Percentiles rank a stretch among this genome's conserved stretches.
Conservation (phyloP, 2,329 filamentous ascomycete genomes). For the Sporothrix mexicana region DNA sequence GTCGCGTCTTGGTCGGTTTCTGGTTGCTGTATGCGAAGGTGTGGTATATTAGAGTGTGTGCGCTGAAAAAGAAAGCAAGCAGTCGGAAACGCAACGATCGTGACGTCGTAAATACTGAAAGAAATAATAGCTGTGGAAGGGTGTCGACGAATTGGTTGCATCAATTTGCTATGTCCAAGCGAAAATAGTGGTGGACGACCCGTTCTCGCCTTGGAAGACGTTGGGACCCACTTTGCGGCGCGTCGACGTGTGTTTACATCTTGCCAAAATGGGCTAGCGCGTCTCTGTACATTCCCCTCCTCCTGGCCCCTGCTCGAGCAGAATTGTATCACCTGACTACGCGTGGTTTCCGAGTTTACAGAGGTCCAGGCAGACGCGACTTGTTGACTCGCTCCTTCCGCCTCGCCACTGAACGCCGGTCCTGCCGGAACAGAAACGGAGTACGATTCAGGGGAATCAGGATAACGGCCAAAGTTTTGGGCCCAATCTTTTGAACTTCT, state of each 20-base stretch:
- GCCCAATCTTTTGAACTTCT: background rate
- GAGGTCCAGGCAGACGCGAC: slow-evolving; percentile 37
- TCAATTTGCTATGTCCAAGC: slow-evolving; percentile 13
- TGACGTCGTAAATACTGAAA: slow-evolving; percentile 29
- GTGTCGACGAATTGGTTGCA: slow-evolving; percentile 27
- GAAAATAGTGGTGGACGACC: slow-evolving; percentile 28
- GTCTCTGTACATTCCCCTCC: background rate
- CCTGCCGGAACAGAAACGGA: background rate
- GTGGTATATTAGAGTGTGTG: slow-evolving; percentile 9
- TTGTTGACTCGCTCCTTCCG: slow-evolving; percentile 33
- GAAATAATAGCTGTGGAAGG: slow-evolving; percentile 23
- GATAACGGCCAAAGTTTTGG: background rate
- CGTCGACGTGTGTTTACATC: slow-evolving; percentile 40
- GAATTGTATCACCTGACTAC: slow-evolving; percentile 36
- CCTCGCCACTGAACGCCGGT: background rate
- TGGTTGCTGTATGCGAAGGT: slow-evolving; percentile 10
- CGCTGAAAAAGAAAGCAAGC: slow-evolving; percentile 6
- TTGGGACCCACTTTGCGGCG: slow-evolving; percentile 34
- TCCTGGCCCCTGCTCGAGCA: background rate
- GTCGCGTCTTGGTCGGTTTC: background rate
- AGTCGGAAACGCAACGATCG: slow-evolving; percentile 13
- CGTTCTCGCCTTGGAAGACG: background rate
- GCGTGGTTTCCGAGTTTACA: slow-evolving; percentile 37
- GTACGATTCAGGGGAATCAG: slow-evolving; percentile 11
- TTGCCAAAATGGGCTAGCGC: slow-evolving; percentile 34